phyloP scores from a whole-genome alignment of 805 yeast species.

The Candida gorgasii region DNA sequence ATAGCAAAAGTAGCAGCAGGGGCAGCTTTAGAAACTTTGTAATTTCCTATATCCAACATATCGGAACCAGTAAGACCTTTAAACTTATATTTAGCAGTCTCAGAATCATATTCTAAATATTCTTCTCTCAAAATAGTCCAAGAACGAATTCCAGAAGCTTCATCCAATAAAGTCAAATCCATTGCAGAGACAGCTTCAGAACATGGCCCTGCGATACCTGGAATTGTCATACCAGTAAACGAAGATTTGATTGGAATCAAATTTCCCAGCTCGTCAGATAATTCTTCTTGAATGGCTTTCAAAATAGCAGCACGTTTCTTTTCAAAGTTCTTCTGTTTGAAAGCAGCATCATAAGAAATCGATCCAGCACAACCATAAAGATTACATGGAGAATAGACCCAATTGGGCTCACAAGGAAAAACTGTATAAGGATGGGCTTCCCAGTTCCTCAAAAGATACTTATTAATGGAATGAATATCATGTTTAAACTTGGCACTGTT shows the following conservation, averaged over 20 bases:
- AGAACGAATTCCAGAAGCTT: conserved; percentile 11
- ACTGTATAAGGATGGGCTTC: conserved; percentile 11
- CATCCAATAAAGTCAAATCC: conserved; percentile 10
- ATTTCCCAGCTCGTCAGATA: conserved; percentile 12
- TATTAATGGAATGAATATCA: conserved; percentile 14
- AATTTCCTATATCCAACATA: conserved; percentile 11
- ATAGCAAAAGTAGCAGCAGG: conserved; percentile 11
- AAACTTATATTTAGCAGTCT: conserved; percentile 7
- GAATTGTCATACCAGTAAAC: conserved; percentile 14
- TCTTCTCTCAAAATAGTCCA: conserved; percentile 13
- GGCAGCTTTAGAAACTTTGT: conserved; percentile 12
- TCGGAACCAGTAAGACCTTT: conserved; percentile 11
- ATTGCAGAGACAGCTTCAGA: conserved; percentile 11
- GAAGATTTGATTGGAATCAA: conserved; percentile 13
- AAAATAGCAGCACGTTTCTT: conserved; percentile 8
- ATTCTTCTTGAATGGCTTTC: conserved; percentile 11
- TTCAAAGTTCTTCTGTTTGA: conserved; percentile 12
- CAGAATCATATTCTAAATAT: conserved; percentile 8
- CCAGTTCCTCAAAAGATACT: conserved; percentile 14
- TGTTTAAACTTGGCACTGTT: conserved; percentile 11
- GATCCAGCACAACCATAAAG: conserved; percentile 12
- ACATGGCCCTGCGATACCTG: conserved; percentile 11
- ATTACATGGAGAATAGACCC: conserved; percentile 13
- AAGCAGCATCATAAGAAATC: conserved; percentile 11
- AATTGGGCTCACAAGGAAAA: conserved; percentile 15